Conservation (phyloP, 306 rosid genomes). For the Cucurbita argyrosperma region DNA sequence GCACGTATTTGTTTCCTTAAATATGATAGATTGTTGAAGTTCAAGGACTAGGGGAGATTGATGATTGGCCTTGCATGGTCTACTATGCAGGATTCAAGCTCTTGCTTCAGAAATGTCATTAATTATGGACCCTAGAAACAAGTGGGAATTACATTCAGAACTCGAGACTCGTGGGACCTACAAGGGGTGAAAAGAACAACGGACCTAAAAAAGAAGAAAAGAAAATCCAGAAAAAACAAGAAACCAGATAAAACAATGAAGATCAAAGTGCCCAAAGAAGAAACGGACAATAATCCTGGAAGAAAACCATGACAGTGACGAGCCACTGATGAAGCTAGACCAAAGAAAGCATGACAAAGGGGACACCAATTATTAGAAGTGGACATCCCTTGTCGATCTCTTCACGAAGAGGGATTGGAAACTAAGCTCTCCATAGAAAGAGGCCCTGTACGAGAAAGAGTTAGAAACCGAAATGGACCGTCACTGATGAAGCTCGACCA, state of each 20-base stretch:
- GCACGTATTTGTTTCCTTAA: not conserved
- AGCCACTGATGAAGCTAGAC: not conserved
- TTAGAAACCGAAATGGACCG: too few relatives aligned
- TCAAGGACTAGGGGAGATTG: not conserved
- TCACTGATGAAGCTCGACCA: not conserved
- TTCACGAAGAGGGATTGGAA: too few relatives aligned
- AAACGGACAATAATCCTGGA: not conserved
- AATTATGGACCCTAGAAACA: not conserved
- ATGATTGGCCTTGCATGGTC: not conserved
- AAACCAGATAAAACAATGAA: not conserved
- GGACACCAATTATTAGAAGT: too few relatives aligned
- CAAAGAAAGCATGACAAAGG: not conserved
- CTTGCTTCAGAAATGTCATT: not conserved
- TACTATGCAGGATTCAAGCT: not conserved
- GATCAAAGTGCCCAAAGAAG: not conserved
- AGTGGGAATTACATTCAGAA: not conserved
- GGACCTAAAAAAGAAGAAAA: not conserved
- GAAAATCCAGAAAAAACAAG: not conserved
- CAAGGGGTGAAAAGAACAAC: not conserved
- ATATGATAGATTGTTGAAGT: not conserved
- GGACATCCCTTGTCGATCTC: too few relatives aligned
- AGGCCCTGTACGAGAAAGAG: too few relatives aligned
- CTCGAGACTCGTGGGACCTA: not conserved
- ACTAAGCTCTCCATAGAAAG: too few relatives aligned
- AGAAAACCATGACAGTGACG: not conserved